Conservation (phyloP, 2,329 filamentous ascomycete species). For the Teratosphaeria epicoccoides region DNA sequence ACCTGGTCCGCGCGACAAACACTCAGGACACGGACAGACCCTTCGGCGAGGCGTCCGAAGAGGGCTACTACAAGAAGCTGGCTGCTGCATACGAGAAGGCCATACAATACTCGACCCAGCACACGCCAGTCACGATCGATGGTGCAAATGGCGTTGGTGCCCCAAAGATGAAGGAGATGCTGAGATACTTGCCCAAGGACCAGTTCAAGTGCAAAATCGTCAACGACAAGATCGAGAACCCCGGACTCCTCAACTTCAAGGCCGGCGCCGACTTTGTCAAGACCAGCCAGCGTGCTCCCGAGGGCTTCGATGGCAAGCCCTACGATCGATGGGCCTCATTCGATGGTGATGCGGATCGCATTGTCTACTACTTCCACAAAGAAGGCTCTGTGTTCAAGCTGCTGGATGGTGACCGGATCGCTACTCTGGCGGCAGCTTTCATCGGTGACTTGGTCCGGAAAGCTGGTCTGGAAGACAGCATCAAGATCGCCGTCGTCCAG, state of each 20-base stretch:
- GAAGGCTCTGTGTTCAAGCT: slow-evolving; percentile 76
- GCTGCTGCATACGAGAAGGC: slow-evolving; percentile 72
- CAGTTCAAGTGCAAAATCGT: slow-evolving; percentile 72
- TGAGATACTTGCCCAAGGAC: slow-evolving; percentile 67
- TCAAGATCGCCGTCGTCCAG: slow-evolving; percentile 90
- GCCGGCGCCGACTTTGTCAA: slow-evolving; percentile 97
- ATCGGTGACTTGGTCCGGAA: slow-evolving; percentile 77
- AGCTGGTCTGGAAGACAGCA: slow-evolving; percentile 65
- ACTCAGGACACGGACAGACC: slow-evolving; percentile 76
- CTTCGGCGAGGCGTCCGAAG: slow-evolving; percentile 81
- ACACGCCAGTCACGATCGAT: slow-evolving; percentile 71
- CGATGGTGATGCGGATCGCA: slow-evolving; percentile 88
- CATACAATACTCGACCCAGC: slow-evolving; percentile 59
- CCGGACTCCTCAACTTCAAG: slow-evolving; percentile 77
- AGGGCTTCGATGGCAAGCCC: slow-evolving; percentile 63
- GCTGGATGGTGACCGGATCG: slow-evolving; percentile 92
- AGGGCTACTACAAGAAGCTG: slow-evolving; percentile 92
- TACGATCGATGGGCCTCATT: slow-evolving; percentile 79
- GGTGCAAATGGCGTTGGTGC: slow-evolving; percentile 96
- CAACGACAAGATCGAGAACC: slow-evolving; percentile 86
- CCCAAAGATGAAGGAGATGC: slow-evolving; percentile 74
- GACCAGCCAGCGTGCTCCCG: slow-evolving; percentile 85
- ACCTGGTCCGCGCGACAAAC: slow-evolving; percentile 88
- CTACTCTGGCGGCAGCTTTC: slow-evolving; percentile 85
- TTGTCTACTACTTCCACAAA: slow-evolving; percentile 91